Percentiles rank a stretch among this genome's conserved stretches.
Evolutionary conservation across 441 rosid species (phyloP).

Genomic region (Mallotus japonicus): DNA sequence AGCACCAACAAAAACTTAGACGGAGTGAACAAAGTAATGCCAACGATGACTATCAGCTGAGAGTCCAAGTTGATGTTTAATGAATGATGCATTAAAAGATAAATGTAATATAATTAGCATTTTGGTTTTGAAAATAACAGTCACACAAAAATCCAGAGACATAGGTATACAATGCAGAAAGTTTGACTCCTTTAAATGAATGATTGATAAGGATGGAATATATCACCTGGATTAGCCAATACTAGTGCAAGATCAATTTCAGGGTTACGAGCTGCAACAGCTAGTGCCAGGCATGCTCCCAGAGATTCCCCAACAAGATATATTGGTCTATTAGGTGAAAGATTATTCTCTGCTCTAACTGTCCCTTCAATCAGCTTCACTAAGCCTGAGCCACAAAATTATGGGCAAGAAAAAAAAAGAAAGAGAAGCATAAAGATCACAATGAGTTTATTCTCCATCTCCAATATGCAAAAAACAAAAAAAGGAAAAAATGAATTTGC

Average conservation of each 20-base stretch:
- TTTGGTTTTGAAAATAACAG: background rate
- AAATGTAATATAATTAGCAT: background rate
- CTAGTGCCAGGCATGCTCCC: slow-evolving; percentile 84
- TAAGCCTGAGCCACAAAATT: slow-evolving; percentile 45
- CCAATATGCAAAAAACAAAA: slow-evolving; percentile 4
- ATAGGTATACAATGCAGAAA: background rate
- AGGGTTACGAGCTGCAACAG: slow-evolving; percentile 74
- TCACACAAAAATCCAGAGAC: background rate
- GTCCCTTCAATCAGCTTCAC: slow-evolving; percentile 66
- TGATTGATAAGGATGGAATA: background rate
- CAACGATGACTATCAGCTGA: background rate
- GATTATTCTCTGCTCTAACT: slow-evolving; percentile 44
- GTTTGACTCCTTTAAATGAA: background rate
- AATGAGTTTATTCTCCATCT: background rate
- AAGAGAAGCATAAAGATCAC: background rate
- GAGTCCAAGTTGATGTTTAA: background rate
- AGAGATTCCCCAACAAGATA: slow-evolving; percentile 88
- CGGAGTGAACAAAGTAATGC: background rate
- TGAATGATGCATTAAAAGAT: background rate
- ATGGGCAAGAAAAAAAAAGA: background rate
- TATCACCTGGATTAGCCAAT: slow-evolving; percentile 79
- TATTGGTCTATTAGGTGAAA: slow-evolving; percentile 65
- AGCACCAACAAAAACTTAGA: slow-evolving; percentile 12
- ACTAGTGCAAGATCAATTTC: slow-evolving; percentile 61
- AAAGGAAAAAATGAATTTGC: background rate